Evolutionary conservation across 1,139 yeast genomes (phyloP).

Genomic region (Lodderomyces pseudojiufengensis): DNA sequence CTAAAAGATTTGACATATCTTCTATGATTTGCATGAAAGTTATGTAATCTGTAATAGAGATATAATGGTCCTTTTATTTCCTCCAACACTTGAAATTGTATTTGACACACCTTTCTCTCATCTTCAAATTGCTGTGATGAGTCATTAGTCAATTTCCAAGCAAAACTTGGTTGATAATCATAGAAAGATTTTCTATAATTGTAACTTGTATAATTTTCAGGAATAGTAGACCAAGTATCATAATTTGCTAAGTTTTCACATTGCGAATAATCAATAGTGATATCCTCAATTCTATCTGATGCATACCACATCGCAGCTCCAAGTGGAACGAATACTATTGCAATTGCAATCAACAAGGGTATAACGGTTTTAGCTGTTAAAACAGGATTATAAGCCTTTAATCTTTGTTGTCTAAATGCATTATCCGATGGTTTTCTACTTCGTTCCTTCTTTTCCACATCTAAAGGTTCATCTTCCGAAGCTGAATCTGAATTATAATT

Average conservation of each 20-base stretch:
- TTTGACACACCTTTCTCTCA: conserved; percentile 62
- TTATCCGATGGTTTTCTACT: conserved; percentile 55
- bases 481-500: conserved; percentile 19
- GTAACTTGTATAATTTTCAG: conserved; percentile 50
- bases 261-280: conserved; percentile 75
- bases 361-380: conserved; percentile 87
- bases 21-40: conserved; percentile 90
- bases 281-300: conserved; percentile 70
- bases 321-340: conserved; percentile 82
- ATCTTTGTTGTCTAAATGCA: conserved; percentile 61
- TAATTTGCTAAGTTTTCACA: conserved; percentile 61
- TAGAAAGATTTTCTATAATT: conserved; percentile 41
- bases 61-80: conserved; percentile 73
- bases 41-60: conserved; percentile 74
- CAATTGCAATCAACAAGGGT: conserved; percentile 71
- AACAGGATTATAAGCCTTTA: conserved; percentile 58
- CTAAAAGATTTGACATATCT: conserved; percentile 87
- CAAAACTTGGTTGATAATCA: conserved; percentile 10
- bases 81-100: conserved; percentile 77
- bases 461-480: conserved; percentile 16
- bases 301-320: conserved; percentile 92
- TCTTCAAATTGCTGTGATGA: conserved; percentile 48
- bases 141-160: conserved; percentile 62
- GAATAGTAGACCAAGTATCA: conserved; percentile 56
- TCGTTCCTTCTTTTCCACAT: conserved; percentile 28